A percentile compares a stretch with the other conserved stretches of the same genome.
Conservation (phyloP, 495 filamentous ascomycete genomes). For the Penicillium taxi region DNA sequence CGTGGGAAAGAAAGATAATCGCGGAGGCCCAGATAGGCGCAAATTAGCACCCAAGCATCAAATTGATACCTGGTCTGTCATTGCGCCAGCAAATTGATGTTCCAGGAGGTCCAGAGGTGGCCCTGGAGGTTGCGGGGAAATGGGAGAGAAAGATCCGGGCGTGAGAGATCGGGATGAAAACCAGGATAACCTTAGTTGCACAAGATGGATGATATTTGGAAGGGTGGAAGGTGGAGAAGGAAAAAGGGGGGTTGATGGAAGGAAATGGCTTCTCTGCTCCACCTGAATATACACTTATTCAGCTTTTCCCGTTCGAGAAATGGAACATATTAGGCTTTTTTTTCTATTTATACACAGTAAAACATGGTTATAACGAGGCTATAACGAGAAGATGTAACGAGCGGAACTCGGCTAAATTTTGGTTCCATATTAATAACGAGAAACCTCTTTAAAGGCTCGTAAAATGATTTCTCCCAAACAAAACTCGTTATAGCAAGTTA, state of each 20-base stretch:
- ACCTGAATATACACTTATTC: constrained; percentile 1
- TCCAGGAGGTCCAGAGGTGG: constrained; percentile 19
- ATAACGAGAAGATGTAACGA: too few relatives aligned
- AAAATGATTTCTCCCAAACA: too few relatives aligned
- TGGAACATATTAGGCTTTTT: too few relatives aligned
- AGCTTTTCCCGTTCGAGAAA: too few relatives aligned
- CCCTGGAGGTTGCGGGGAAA: constrained; percentile 18
- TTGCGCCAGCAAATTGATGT: constrained; percentile 22
- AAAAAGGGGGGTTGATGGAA: background rate
- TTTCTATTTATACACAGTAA: too few relatives aligned
- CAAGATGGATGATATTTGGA: background rate
- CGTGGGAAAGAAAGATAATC: constrained; percentile 22
- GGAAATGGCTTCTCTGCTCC: background rate
- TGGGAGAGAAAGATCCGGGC: background rate
- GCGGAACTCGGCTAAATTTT: too few relatives aligned
- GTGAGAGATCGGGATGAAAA: background rate
- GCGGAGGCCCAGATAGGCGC: constrained; percentile 20
- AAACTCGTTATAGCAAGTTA: too few relatives aligned
- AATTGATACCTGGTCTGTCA: constrained; percentile 21
- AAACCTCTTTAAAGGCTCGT: too few relatives aligned
- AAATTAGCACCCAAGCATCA: constrained; percentile 33
- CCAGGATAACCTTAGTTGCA: background rate
- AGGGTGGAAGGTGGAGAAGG: constrained; percentile 2
- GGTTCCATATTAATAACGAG: too few relatives aligned
- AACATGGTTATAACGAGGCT: too few relatives aligned